Base-by-base conservation (phyloP, 306 rosid species). In the Pyrus pyrifolia region DNA sequence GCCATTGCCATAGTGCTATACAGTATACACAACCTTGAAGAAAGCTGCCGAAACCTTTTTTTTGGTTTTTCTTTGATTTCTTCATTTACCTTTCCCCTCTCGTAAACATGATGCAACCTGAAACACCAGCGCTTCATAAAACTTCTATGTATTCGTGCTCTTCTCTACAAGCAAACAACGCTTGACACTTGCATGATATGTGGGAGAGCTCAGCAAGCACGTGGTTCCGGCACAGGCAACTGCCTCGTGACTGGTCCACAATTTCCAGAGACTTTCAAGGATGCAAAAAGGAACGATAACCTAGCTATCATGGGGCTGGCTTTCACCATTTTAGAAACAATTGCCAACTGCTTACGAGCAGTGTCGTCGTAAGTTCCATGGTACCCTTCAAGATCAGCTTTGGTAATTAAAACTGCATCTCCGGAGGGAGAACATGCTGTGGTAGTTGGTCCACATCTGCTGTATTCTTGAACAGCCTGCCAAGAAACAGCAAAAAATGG, bases 311-410 rank as follows among this genome's bases (percentile, higher is more conserved):
- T 90, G 46, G 93, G 97, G 63, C 72, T 87, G 10, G 84, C 79
- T 88, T 72, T 94, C 44, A 84, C 88, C 68, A 78, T 77, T 80
- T 83, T 84, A 11, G 91, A 81, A 78, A 87, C 85, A 71, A 90
- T 49, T 46, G 89, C 83, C 76, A 92, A 87, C 81, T 89, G 89
- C 89, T 78, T 82, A 81, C 83, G 78, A 59, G 87, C 76, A 73
- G 79, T 79, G 10, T 78, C 72, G 22, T 53, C 81, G 19, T 71
- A 77, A 38, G 87, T 75, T 67, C 90, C 86, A 38, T 88, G 90
- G 79, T 95, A 95, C 35, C 97, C 97, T 84, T 95, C 98, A 61
- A 95, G 96, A 82, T 95, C 98, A 49, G 85, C 98, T 88, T 90
- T 88, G 73, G 97, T 95, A 70, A 95, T 90, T 62, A 92, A 80